These are phyloP conservation scores for Neurospora sublineolata DNA, from an alignment of 495 filamentous ascomycete genomes.

Conservation along the genomic window DNA sequence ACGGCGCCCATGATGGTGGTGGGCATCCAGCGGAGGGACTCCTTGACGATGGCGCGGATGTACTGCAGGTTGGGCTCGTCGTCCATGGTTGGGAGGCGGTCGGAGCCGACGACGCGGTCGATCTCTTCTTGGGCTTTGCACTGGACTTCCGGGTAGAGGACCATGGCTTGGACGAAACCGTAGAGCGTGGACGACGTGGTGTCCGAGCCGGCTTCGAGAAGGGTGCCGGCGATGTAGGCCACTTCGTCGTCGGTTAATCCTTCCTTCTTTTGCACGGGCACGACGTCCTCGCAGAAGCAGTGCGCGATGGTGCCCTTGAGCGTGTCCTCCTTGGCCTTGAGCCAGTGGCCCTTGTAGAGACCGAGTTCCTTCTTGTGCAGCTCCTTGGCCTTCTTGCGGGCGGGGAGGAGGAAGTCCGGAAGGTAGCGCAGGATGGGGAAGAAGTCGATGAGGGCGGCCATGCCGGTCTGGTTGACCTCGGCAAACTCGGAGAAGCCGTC, in stretches of 20 bases:
- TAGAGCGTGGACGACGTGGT: conserved; percentile 40
- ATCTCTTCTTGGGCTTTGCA: conserved; percentile 42
- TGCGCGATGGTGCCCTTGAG: conserved; percentile 21
- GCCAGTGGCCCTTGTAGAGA: conserved; percentile 22
- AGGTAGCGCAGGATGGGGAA: conserved; percentile 31
- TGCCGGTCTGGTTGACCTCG: conserved; percentile 31
- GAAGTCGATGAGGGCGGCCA: conserved; percentile 29
- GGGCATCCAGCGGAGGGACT: conserved; percentile 49
- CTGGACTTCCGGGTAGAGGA: conserved; percentile 37
- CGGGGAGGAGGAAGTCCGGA: conserved; percentile 30
- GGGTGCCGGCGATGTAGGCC: conserved; percentile 35
- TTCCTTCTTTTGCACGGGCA: conserved; percentile 24
- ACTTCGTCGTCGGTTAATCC: conserved; percentile 31
- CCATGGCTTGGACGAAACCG: conserved; percentile 50
- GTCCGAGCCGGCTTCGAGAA: conserved; percentile 50
- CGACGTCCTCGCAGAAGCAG: conserved; percentile 31
- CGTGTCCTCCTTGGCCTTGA: conserved; percentile 21
- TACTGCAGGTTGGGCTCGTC: conserved; percentile 44
- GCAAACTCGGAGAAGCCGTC: conserved; percentile 41
- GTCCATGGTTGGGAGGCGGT: conserved; percentile 39
- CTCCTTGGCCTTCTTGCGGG: conserved; percentile 18
- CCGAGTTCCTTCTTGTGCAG: conserved; percentile 19
- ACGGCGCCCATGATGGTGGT: conserved; percentile 42
- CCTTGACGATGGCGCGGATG: conserved; percentile 39
- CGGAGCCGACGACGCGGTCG: conserved; percentile 39